Conservation (phyloP, 306 rosid species). For the Malus orientalis region DNA sequence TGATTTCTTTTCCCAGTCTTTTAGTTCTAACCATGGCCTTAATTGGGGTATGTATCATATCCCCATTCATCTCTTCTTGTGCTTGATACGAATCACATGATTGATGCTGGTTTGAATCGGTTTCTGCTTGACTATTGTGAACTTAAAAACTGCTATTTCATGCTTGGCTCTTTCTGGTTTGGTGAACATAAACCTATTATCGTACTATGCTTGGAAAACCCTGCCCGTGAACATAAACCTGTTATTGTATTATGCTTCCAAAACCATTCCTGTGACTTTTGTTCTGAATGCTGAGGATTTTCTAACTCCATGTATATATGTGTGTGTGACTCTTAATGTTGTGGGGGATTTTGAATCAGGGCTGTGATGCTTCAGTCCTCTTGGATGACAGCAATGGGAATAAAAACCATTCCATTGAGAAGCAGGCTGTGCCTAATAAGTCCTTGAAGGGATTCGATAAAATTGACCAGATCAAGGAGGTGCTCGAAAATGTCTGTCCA, state of each 20-base stretch:
- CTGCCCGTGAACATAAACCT: no score
- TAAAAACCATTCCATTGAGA: conserved; percentile 41
- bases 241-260: neutral
- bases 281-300: neutral
- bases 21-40: neutral
- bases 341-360: conserved; percentile 15
- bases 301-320: neutral
- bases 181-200: no score
- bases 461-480: conserved; percentile 32
- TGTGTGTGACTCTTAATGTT: neutral
- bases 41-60: neutral
- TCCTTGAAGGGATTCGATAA: conserved; percentile 30
- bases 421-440: conserved; percentile 69
- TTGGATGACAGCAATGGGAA: conserved; percentile 44
- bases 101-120: neutral
- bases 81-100: neutral
- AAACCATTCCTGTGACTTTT: neutral
- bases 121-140: neutral
- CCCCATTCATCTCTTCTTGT: neutral
- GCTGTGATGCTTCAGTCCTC: conserved; percentile 43
- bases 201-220: no score
- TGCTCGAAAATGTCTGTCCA: conserved; percentile 33
- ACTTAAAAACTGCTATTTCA: no score
- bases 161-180: no score
- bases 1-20: neutral